Base-by-base conservation (phyloP, 345 rosid species). In the Gossypium longicalyx region DNA sequence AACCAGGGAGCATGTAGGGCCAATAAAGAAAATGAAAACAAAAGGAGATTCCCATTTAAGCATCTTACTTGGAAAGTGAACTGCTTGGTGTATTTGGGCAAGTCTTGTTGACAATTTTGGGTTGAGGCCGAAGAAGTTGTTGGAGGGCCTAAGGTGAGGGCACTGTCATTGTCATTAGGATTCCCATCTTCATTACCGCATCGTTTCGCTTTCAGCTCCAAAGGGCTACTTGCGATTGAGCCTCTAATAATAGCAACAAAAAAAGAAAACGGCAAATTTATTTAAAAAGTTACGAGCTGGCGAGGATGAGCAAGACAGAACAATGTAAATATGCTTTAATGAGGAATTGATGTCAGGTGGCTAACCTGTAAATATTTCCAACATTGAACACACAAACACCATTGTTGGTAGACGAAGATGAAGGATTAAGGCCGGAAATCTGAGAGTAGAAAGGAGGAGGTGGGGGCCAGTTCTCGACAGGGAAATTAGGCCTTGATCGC, bases 331-430 rank as follows among this genome's bases (percentile, higher is more conserved):
- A 70, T 27, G 12, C 11, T 11, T 68, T 23, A 3, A 68, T 22
- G 20, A 17, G 52, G 25, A 51, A 15, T 19, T 52, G 0, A 70
- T 5, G 43, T 29, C 9, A 27, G 5, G 47, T 8, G 4, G 43
- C 78, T 74, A 58, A 89, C 87, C 90, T 78, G 67, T 84, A 72
- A 77, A 17, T 16, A 8, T 76, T 72, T 70, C 82, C 83, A 41
- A 73, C 77, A 71, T 70, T 77, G 64, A 70, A 64, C n/a, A 44
- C 29, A 27, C 51, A 12, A 47, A 47, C 51, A 12, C 47, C 44
- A 61, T 61, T 58, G 65, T 73, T 27, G 4, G 16, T 25, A 5
- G 38, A 48, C 66, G 83, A 56, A 57, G 75, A n/a, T 58, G 87
- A 70, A 0, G 54, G 47, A 68, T 70, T 82, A 20, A 56, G 44